Base-by-base conservation (phyloP, 495 filamentous ascomycete genomes). In the Podospora appendiculata region DNA sequence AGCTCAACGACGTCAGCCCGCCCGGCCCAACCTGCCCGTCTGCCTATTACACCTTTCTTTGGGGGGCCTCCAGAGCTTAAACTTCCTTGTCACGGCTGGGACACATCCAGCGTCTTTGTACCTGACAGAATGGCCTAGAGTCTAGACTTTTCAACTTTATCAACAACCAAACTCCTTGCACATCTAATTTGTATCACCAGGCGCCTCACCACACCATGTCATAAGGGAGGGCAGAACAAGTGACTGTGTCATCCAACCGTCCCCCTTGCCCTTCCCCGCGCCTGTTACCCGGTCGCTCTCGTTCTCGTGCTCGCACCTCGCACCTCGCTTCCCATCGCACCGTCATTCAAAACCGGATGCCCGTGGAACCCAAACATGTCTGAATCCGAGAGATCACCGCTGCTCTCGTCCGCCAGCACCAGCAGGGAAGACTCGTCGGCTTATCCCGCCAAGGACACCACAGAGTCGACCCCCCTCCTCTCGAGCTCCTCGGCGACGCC, bases 391-490 rank as follows among this genome's bases (percentile, higher is more conserved):
- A 58, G 67, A 45, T 64, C 74, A 12, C 72, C 70, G 13, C 60
- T 77, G 45, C 68, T 75, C 7, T 61, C 69, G 33, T 54, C 61
- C 41, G 59, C 61, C 36, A 57, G 70, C 63, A 58, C 66, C 43
- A 42, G 60, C 19, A 45, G 43, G 25, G n/a, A 65, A 60, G 4
- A 52, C 63, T 25, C 63, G 25, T 32, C 19, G 10, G 17, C 17
- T 11, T 14, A 33, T 9, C 7, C 43, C 25, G 9, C 25, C 41
- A 14, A 51, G 34, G 41, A 59, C 9, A 56, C 68, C 4, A 58
- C 62, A 54, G 80, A 83, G 57, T 67, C 74, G 52, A 81, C 79
- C 10, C 80, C 80, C n/a, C 65, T 84, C 17, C 62, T 82, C 33
- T 71, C 72, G 34, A 64, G 58, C 53, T 63, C 66, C 3, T 57